Conservation (phyloP, 2,329 filamentous ascomycete genomes). For the Allantophomopsis cytisporea region DNA sequence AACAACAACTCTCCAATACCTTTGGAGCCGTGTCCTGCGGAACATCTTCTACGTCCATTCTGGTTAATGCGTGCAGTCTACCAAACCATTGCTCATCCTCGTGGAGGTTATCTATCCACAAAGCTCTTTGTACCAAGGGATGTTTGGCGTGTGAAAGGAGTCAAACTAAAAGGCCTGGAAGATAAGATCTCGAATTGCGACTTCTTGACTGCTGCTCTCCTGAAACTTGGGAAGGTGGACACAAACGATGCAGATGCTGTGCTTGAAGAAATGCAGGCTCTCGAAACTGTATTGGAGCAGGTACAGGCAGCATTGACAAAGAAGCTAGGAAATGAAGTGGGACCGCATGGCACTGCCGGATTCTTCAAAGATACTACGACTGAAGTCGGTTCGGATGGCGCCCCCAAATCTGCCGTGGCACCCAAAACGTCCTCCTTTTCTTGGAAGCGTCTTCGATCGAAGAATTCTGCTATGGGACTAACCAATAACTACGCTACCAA, state of each 20-base stretch:
- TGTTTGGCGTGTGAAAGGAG: conserved; percentile 86
- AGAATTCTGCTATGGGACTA: conserved; percentile 62
- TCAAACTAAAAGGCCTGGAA: conserved; percentile 82
- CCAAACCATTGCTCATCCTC: conserved; percentile 81
- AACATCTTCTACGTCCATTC: conserved; percentile 82
- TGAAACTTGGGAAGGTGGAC: conserved; percentile 73
- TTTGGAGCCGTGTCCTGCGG: conserved; percentile 83
- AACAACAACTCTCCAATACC: conserved; percentile 55
- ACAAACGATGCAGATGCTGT: conserved; percentile 85
- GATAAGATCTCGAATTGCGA: conserved; percentile 93
- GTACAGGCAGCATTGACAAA: conserved; percentile 65
- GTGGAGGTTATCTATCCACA: conserved; percentile 82
- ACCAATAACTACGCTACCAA: conserved; percentile 35
- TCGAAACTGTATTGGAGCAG: conserved; percentile 78
- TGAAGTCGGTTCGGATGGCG: too few relatives aligned
- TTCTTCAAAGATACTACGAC: conserved; percentile 60
- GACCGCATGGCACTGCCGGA: conserved; percentile 57
- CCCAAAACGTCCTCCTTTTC: conserved; percentile 41
- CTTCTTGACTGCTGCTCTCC: conserved; percentile 73
- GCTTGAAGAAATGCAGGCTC: conserved; percentile 81
- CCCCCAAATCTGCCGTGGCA: too few relatives aligned
- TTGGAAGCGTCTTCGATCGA: conserved; percentile 81
- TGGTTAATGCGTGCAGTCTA: conserved; percentile 96
- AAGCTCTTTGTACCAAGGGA: conserved; percentile 87
- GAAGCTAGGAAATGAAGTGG: conserved; percentile 88